Base-by-base conservation (phyloP, 371 early-diverging fungal genomes). In the Rhizopus arrhizus region DNA sequence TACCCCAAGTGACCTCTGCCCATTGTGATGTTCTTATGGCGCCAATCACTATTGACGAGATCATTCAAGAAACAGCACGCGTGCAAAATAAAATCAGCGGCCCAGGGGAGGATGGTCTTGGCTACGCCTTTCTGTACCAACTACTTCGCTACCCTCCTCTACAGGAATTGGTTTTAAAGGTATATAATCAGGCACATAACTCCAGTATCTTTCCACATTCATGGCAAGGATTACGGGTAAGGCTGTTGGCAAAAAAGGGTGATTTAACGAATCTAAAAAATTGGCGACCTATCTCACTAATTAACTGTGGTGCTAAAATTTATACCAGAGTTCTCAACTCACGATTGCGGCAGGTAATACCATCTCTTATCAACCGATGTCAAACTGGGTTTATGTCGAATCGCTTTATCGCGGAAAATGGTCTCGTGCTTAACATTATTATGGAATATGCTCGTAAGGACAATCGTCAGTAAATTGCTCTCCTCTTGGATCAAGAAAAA, bases 151-250 rank as follows among this genome's bases (percentile, higher is more conserved):
- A 50, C 52, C 1, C 28, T 22, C 15, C 5, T 61, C 60, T 2
- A 22, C 61, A 4, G 4, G 12, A 1, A 53, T 38, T 38, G 36
- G 2, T 16, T 61, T 3, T n/a, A n/a, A 0, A 56, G 34, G 64
- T 73, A 0, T 49, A 65, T 15, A 61, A 65, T 38, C 56, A 64
- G 7, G 74, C 78, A 0, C 50, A 69, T 3, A 2, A 35, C 32
- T 13, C 57, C 11, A 56, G 46, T 13, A 3, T 32, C 4, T 65
- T 67, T 32, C 71, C 70, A 13, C 6, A 10, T 1, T 61, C 67
- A 4, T 77, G 74, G 74, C 29, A 34, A 6, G 29, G 58, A 0
- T 73, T 70, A 10, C 35, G 56, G 34, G 50, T 73, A 45, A 32
- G 57, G 5, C 53, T 76, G 0, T 48, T 72, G 29, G 52, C 54